Base-by-base conservation (phyloP, 306 rosid species). In the Alnus glutinosa region DNA sequence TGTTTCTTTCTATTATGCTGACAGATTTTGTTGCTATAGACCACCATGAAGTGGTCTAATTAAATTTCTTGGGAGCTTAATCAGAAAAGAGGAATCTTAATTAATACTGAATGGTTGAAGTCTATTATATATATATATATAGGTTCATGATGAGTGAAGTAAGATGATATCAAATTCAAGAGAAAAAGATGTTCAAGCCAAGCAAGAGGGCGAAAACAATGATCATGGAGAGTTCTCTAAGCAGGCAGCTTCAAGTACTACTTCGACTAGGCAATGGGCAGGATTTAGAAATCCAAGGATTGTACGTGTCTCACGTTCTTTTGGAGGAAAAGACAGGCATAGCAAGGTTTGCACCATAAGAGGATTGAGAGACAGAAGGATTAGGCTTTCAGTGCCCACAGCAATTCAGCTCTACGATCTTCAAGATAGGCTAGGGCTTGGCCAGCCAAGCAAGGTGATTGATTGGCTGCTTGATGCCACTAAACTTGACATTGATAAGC, bases 281-380 rank as follows among this genome's bases (percentile, higher is more conserved):
- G 79, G 92, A 14, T 85, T 85, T 50, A 86, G 91, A 59, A 94
- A 94, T 68, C 98, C 98, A 50, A 88, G 98, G 78, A 92, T 94
- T 14, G 97, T 94, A 0, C 74, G 98, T 34, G 97, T 92, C 9
- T 94, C 98, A 0, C 91, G 98, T 6, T 69, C 89, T 0, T 86
- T 92, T 52, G 98, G 98, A n/a, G 96, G 98, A 54, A 94, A 94
- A 89, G 98, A 94, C n/a, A 82, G 98, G 76, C 98, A 94, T 68
- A 94, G 98, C 87, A 94, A 94, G 73, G 98, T 94, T 13, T 90
- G 93, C 79, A 94, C 98, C 16, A 71, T 94, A 7, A 88, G 94
- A 64, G 98, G 98, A 54, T 80, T 94, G 55, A 84, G 97, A 50
- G 98, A 94, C 84, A 68, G 98, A 59, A 75, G 98, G 49, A 94